phyloP scores from a whole-genome alignment of 352 stramenopile genomes.

The Pythium monospermum region DNA sequence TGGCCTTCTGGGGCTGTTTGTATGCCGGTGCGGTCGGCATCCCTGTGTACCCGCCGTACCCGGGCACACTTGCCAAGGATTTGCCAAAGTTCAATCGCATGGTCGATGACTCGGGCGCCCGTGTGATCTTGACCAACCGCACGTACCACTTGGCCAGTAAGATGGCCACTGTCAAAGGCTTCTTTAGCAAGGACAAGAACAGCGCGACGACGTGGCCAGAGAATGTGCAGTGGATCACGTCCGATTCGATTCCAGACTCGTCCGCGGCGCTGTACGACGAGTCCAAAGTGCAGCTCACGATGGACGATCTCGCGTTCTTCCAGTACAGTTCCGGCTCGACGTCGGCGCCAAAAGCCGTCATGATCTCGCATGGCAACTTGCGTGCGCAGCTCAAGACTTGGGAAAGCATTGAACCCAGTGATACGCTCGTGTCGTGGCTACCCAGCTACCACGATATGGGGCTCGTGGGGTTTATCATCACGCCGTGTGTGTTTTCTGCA shows the following conservation, averaged over 20 bases:
- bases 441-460: constrained; percentile 85
- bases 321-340: constrained; percentile 83
- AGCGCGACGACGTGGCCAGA: constrained; percentile 53
- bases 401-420: constrained; percentile 50
- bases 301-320: constrained; percentile 76
- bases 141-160: constrained; percentile 78
- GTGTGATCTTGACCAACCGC: constrained; percentile 64
- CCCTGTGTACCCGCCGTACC: constrained; percentile 74
- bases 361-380: constrained; percentile 81
- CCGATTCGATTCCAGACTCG: constrained; percentile 53
- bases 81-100: constrained; percentile 77
- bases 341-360: constrained; percentile 74
- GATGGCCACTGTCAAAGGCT: constrained; percentile 75
- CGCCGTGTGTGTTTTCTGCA: constrained; percentile 44
- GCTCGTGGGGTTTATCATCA: constrained; percentile 78
- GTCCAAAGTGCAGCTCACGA: constrained; percentile 29
- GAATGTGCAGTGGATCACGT: constrained; percentile 67
- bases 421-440: constrained; percentile 77
- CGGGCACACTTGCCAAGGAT: constrained; percentile 65
- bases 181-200: constrained; percentile 44
- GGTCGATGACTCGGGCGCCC: constrained; percentile 60
- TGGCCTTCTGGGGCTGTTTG: constrained; percentile 76
- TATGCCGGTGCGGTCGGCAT: constrained; percentile 69
- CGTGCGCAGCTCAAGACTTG: constrained; percentile 69
- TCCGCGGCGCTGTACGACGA: constrained; percentile 47